Conservation (phyloP, 192 early-diverging fungal genomes). For the Entrophospora sp. region DNA sequence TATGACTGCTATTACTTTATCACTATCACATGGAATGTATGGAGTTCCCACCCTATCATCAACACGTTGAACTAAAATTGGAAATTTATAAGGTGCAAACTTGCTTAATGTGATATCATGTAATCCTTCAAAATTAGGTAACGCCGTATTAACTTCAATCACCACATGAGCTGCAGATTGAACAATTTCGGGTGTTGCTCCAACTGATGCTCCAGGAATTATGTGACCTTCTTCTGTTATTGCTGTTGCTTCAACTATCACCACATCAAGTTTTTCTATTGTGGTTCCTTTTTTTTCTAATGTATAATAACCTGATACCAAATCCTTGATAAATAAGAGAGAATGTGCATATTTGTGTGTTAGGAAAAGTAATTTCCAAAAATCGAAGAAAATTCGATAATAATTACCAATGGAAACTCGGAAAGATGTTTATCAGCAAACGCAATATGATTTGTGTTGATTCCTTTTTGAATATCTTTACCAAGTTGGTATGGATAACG, state of each 20-base stretch:
- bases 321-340: not conserved
- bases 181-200: slow-evolving; percentile 32
- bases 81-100: slow-evolving; percentile 30
- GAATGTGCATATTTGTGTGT: too few species aligned
- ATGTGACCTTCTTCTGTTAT: slow-evolving; percentile 35
- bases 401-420: slow-evolving; percentile 29
- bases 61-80: slow-evolving; percentile 30
- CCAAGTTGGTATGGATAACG: slow-evolving; percentile 38
- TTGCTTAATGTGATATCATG: slow-evolving; percentile 28
- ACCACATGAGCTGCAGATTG: slow-evolving; percentile 35
- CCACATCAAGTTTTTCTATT: slow-evolving; percentile 30
- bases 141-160: slow-evolving; percentile 35
- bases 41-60: slow-evolving; percentile 32
- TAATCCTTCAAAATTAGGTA: slow-evolving; percentile 36
- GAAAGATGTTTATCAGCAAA: slow-evolving; percentile 41
- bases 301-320: slow-evolving; percentile 14
- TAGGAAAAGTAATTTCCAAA: not conserved
- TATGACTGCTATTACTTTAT: slow-evolving; percentile 31
- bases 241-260: slow-evolving; percentile 33
- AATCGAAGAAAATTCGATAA: not conserved
- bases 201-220: slow-evolving; percentile 35
- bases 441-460: slow-evolving; percentile 30
- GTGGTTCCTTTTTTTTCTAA: not conserved
- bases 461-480: slow-evolving; percentile 28
- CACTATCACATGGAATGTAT: slow-evolving; percentile 29